A percentile compares a stretch with the other conserved stretches of the same genome.
Evolutionary conservation across 768 basidiomycete species (phyloP).

Genomic region (Lactarius tabidus): DNA sequence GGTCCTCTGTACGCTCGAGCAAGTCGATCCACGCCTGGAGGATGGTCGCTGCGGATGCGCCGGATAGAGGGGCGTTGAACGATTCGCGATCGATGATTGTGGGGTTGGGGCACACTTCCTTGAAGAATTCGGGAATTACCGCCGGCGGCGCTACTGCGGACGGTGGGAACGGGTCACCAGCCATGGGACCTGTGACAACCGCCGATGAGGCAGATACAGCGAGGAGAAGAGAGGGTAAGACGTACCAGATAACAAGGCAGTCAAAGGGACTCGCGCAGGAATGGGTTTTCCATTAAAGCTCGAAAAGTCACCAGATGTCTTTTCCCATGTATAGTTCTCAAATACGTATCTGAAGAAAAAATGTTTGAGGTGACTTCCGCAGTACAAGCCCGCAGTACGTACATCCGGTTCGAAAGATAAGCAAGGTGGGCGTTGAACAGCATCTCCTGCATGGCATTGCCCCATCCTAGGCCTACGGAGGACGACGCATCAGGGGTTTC

Average conservation of each 20-base stretch:
- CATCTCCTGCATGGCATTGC: slow-evolving; percentile 58
- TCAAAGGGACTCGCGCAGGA: slow-evolving; percentile 52
- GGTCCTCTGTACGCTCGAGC: slow-evolving; percentile 35
- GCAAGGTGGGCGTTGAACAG: slow-evolving; percentile 50
- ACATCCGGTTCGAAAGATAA: slow-evolving; percentile 46
- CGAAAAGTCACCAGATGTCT: slow-evolving; percentile 36
- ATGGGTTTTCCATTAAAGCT: slow-evolving; percentile 48
- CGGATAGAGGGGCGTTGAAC: slow-evolving; percentile 31
- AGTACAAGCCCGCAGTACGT: slow-evolving; percentile 27
- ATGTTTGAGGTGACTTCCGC: neutral
- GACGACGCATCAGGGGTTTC: neutral
- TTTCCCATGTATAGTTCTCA: slow-evolving; percentile 55
- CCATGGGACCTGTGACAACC: slow-evolving; percentile 43
- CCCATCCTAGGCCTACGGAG: slow-evolving; percentile 50
- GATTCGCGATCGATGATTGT: slow-evolving; percentile 33
- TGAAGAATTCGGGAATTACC: slow-evolving; percentile 37
- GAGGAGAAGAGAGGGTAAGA: neutral
- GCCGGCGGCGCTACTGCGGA: slow-evolving; percentile 35
- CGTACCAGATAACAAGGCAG: slow-evolving; percentile 48
- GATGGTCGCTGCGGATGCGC: slow-evolving; percentile 31
- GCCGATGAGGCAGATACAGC: slow-evolving; percentile 14
- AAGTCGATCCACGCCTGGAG: slow-evolving; percentile 39
- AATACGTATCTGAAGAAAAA: slow-evolving; percentile 41
- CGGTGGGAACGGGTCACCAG: slow-evolving; percentile 37
- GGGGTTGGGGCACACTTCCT: slow-evolving; percentile 39